Evolutionary conservation across 2,329 filamentous ascomycete genomes (phyloP).

Genomic region (Blumeria graminis): DNA sequence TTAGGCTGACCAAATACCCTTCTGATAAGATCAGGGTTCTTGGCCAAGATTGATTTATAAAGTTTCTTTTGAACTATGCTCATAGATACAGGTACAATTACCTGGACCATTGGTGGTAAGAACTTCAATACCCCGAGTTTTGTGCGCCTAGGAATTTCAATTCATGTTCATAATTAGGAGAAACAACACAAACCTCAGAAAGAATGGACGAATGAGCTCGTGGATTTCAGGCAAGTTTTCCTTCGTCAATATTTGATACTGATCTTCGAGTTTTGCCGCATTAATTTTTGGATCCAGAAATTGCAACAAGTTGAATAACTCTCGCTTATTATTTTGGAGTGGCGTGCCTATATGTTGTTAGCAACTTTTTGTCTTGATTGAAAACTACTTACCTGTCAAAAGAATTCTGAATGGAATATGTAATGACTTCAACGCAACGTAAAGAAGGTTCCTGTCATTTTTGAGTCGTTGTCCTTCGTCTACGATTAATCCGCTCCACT

Average conservation of each 20-base stretch:
- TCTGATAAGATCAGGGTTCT: slow-evolving; percentile 71
- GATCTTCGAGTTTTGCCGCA: slow-evolving; percentile 47
- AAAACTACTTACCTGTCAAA: slow-evolving; percentile 41
- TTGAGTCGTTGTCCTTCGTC: slow-evolving; percentile 93
- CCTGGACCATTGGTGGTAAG: slow-evolving; percentile 76
- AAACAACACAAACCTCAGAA: slow-evolving; percentile 21
- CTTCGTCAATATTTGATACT: slow-evolving; percentile 56
- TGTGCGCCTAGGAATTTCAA: slow-evolving; percentile 32
- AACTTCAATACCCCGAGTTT: slow-evolving; percentile 82
- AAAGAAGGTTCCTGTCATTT: slow-evolving; percentile 69
- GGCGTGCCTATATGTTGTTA: slow-evolving; percentile 34
- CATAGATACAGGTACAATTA: slow-evolving; percentile 93
- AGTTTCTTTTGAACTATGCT: slow-evolving; percentile 79
- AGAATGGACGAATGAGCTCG: slow-evolving; percentile 52
- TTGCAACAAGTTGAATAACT: slow-evolving; percentile 89
- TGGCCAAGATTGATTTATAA: slow-evolving; percentile 78
- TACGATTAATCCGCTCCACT: slow-evolving; percentile 73
- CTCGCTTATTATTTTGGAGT: slow-evolving; percentile 81
- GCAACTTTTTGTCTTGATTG: slow-evolving; percentile 36
- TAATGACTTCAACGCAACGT: slow-evolving; percentile 46
- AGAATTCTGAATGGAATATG: slow-evolving; percentile 65
- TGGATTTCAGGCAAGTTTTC: slow-evolving; percentile 67
- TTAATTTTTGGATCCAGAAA: slow-evolving; percentile 55
- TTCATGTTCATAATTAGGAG: background rate
- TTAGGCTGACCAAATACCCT: slow-evolving; percentile 53